Base-by-base conservation (phyloP, 352 stramenopile species). In the Globisporangium cystogenes region DNA sequence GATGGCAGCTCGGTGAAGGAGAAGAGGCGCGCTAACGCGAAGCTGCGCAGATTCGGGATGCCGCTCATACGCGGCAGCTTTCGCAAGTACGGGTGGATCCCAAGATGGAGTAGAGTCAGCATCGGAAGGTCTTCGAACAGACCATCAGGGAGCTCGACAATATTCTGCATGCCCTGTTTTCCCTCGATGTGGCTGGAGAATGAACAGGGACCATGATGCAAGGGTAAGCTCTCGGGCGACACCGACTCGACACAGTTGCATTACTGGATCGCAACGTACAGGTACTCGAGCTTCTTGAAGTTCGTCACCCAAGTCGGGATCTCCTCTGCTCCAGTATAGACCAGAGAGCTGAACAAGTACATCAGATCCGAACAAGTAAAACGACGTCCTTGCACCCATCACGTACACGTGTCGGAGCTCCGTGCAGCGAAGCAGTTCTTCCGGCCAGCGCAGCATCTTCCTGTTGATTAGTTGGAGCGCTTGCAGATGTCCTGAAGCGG, bases 151-250 rank as follows among this genome's bases (percentile, higher is more conserved):
- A 82, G 40, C 10, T 51, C 46, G 0, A 43, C 18, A 20, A 82
- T 35, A n/a, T 74, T 74, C 18, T 31, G 23, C 31, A 41, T 53
- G 0, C 55, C 56, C 3, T 65, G 42, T 26, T 60, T 72, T 14
- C 72, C 72, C 64, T 76, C 72, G 18, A 82, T 62, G 52, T 79
- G 68, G n/a, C 72, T 82, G 24, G 33, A 33, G n/a, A n/a, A n/a
- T n/a, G 18, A 36, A 48, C 18, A 18, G n/a, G 10, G 31, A 20
- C 7, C 16, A 27, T 10, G 27, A 21, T 35, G 6, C 7, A 8
- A 20, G 15, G 7, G 11, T 31, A 8, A 31, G 27, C 10, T 8
- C 27, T 31, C 27, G n/a, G n/a, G n/a, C n/a, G n/a, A n/a, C n/a
- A n/a, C n/a, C n/a, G n/a, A n/a, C n/a, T n/a, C n/a, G n/a, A n/a